Conservation (phyloP, 495 filamentous ascomycete genomes). For the Clohesyomyces aquaticus region DNA sequence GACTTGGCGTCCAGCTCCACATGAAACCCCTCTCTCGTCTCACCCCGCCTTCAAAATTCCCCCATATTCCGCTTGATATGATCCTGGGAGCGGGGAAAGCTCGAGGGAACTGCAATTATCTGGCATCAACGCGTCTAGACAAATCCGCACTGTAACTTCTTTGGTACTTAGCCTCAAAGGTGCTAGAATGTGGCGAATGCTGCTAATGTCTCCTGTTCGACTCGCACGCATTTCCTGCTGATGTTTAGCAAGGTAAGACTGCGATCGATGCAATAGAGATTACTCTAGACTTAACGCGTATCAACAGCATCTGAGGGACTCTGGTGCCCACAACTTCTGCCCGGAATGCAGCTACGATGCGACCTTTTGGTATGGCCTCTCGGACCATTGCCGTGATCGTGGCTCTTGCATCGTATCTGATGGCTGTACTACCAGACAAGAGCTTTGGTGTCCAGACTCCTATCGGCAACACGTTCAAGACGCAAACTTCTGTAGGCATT, state of each 20-base stretch:
- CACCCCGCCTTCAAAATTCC: too few species aligned
- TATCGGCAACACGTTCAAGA: slow-evolving; percentile 16
- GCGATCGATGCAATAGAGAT: not conserved
- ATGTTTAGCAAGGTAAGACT: not conserved
- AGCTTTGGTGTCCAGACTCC: not conserved
- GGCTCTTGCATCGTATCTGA: slow-evolving; percentile 13
- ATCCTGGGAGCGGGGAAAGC: too few species aligned
- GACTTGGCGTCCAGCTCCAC: too few species aligned
- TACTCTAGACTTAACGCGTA: not conserved
- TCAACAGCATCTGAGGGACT: slow-evolving; percentile 10
- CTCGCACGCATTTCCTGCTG: too few species aligned
- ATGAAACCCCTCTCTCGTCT: too few species aligned
- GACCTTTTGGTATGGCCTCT: not conserved
- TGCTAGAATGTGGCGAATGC: too few species aligned
- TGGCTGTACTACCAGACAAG: slow-evolving; percentile 7
- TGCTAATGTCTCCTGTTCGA: too few species aligned
- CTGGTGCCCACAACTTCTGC: slow-evolving; percentile 1
- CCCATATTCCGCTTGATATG: too few species aligned
- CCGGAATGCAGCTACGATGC: slow-evolving; percentile 10
- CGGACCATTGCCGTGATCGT: slow-evolving; percentile 13
- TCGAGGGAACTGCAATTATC: too few species aligned
- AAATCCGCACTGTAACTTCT: too few species aligned
- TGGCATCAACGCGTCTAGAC: too few species aligned
- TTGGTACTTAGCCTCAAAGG: too few species aligned
- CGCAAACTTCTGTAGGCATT: slow-evolving; percentile 12